phyloP scores from a whole-genome alignment of 2,329 filamentous ascomycete species.

The Fusarium succisae region DNA sequence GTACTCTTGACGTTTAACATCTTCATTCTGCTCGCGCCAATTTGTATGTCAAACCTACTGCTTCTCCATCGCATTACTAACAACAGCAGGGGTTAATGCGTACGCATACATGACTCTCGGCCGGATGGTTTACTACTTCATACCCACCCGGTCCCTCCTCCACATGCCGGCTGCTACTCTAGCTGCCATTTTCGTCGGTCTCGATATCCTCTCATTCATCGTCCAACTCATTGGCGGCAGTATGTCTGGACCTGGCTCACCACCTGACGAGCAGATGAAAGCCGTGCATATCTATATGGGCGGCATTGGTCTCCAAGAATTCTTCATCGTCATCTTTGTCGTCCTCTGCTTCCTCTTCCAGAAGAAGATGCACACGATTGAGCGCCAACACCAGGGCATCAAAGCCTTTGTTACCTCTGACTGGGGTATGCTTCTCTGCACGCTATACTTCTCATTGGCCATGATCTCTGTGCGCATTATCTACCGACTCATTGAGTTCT shows the following conservation, averaged over 20 bases:
- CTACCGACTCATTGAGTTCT: slow-evolving; percentile 64
- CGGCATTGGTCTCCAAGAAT: slow-evolving; percentile 61
- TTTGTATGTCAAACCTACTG: slow-evolving; percentile 20
- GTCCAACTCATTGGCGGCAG: slow-evolving; percentile 49
- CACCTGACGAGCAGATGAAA: slow-evolving; percentile 39
- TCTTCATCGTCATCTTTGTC: slow-evolving; percentile 60
- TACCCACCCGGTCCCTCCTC: slow-evolving; percentile 50
- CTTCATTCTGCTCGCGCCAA: slow-evolving; percentile 35
- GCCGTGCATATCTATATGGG: slow-evolving; percentile 61
- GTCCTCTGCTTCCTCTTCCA: slow-evolving; percentile 44
- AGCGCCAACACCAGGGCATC: neutral
- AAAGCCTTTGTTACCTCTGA: neutral
- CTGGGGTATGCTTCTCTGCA: slow-evolving; percentile 33
- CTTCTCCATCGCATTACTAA: neutral
- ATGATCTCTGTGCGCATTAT: slow-evolving; percentile 60
- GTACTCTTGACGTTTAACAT: slow-evolving; percentile 37
- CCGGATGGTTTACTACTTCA: slow-evolving; percentile 56
- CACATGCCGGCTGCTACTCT: slow-evolving; percentile 49
- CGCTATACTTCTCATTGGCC: slow-evolving; percentile 49
- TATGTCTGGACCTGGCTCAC: slow-evolving; percentile 39
- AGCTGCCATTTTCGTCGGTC: slow-evolving; percentile 51
- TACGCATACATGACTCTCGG: slow-evolving; percentile 58
- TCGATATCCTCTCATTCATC: slow-evolving; percentile 51
- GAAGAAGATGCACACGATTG: neutral
- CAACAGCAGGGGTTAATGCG: slow-evolving; percentile 53